Conservation (phyloP, 108 stramenopile genomes). For the Schizochytrium sp. region DNA sequence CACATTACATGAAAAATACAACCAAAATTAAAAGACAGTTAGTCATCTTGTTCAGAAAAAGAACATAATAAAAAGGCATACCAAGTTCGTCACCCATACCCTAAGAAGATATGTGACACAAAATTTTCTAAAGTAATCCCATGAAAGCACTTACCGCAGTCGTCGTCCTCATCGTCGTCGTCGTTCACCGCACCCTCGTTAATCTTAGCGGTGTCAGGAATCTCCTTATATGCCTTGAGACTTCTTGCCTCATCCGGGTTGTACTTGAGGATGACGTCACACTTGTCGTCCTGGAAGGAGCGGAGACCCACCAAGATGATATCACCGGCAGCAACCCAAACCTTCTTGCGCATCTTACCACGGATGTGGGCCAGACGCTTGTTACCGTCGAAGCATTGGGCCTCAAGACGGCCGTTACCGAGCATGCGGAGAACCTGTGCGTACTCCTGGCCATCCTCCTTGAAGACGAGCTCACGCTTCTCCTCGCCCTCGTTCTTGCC, state of each 20-base stretch:
- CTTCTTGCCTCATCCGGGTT: conserved; percentile 99
- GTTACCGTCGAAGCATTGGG: conserved; percentile 98
- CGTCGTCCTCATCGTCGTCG: conserved; percentile 93
- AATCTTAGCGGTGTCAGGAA: conserved; percentile 97
- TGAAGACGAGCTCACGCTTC: conserved; percentile 99
- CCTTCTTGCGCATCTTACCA: conserved; percentile 99
- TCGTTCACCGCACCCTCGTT: conserved; percentile 99
- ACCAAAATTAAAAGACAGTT: too few species aligned
- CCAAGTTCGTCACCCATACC: too few species aligned
- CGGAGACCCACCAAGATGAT: conserved; percentile 96
- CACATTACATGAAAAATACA: too few species aligned
- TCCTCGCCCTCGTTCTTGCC: conserved; percentile 99
- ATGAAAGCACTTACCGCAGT: conserved; percentile 73
- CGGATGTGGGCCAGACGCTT: conserved; percentile 98
- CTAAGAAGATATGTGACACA: too few species aligned
- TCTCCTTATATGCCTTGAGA: conserved; percentile 97
- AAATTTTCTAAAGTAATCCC: neutral
- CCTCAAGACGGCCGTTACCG: conserved; percentile 97
- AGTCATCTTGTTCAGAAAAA: too few species aligned
- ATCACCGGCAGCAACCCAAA: conserved; percentile 96
- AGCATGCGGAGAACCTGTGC: conserved; percentile 96
- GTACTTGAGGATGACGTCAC: conserved; percentile 98
- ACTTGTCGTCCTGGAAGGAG: conserved; percentile 99
- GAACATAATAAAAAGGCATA: too few species aligned
- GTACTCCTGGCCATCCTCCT: conserved; percentile 88